Evolutionary conservation across 495 filamentous ascomycete species (phyloP), one percentile per base, ranked within the genome.

Genomic region (Trichoderma orchidacearum): DNA sequence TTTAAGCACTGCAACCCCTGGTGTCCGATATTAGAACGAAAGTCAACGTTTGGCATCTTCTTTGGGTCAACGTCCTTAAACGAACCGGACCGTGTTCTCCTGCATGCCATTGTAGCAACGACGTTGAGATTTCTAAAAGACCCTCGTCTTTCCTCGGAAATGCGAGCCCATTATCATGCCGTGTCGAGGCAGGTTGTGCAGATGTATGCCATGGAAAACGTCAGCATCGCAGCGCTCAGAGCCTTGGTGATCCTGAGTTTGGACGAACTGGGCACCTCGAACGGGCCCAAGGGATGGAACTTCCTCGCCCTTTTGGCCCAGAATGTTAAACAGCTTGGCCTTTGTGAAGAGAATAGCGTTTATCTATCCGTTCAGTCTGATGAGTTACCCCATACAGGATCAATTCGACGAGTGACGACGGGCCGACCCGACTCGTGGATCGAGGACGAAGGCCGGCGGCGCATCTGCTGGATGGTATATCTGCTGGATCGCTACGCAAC

Each of bases 391-490:
- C 93, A 45, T 92, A 89, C 63, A 93, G 88, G 0, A 70, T 92
- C 38, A 75, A 89, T 53, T 86, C 88, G 17, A 87, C 88, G 68
- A 81, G 88, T 21, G 72, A 93, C 2, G 85, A 87, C 0, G 88
- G 92, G 51, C 75, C 89, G 1, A 82, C 72, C 85, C 4, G 78
- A 84, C 28, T 86, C 87, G 48, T 95, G 87, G 72, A 85, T 92
- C 57, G 90, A 95, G 65, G 89, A 95, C 51, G 90, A 95, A 64
- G 84, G 87, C 41, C 74, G 88, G 36, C 75, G 90, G 36, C 76
- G 90, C 3, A 71, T 94, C 0, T 94, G 95, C 72, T 95, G 90
- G 90, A 91, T 90, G 86, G 84, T 94, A 30, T 95, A 93, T 63
- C 66, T 94, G 27, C 75, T 95, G 29, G 90, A 95, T 68, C 78